Evolutionary conservation across 257 asterid species (phyloP), one percentile per base, ranked within the genome.

Genomic region (Forsythia suspensa): DNA sequence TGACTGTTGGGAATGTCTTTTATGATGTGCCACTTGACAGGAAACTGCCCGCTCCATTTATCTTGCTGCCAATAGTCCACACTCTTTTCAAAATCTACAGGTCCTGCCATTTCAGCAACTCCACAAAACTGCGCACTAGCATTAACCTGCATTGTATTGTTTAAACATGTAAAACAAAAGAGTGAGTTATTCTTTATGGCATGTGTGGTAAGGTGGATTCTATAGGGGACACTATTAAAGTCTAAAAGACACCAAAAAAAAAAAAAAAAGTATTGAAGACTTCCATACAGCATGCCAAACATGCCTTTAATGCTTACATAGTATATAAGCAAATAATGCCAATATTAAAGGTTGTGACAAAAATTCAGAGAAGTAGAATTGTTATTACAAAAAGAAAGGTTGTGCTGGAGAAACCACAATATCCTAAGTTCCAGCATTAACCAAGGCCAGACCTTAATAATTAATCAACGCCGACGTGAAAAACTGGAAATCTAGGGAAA

Each of bases 51-150:
- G 59, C 95, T 96, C 99, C 99, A 96, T 87, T 98, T 90, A 81
- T 96, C 98, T 86, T 94, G 98, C 91, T 94, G 98, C 99, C 99
- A 96, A 92, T 96, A 91, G 80, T 96, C 97, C 36, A 98, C 98
- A 84, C 91, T 90, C 63, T 90, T 91, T 76, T 96, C 97, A 77
- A 96, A 96, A 86, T 96, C 97, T 80, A 96, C 92, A 41, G 92
- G 85, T 74, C 99, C 99, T 76, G 86, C 83, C 99, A 96, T 96
- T 90, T 96, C 98, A n/a, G 99, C 99, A 75, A 96, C 89, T 55
- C 99, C 99, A 85, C 99, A 96, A 82, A 96, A 96, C 84, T 94
- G 99, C 21, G 97, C 99, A 83, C 98, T 96, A 52, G 98, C 97
- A 89, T 96, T 96, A 71, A 96, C 98, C 98, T 94, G 86, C 79